Evolutionary conservation across 768 basidiomycete species (phyloP).

Genomic region (Pulveroboletus frians): DNA sequence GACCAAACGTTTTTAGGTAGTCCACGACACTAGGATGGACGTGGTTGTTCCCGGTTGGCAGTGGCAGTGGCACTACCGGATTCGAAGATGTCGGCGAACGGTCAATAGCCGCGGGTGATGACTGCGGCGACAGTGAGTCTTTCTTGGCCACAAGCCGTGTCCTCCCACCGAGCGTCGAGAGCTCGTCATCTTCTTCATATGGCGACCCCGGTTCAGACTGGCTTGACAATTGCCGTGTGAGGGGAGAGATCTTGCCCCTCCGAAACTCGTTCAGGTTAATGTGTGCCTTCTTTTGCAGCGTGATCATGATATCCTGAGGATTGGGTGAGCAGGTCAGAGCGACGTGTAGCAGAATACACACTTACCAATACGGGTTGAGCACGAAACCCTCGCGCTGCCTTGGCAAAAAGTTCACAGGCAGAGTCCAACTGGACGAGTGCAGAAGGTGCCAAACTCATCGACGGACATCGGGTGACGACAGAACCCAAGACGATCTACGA

Average conservation of each 20-base stretch:
- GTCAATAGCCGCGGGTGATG: conserved; percentile 40
- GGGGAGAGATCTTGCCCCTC: conserved; percentile 47
- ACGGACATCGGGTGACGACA: conserved; percentile 73
- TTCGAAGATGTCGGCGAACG: conserved; percentile 68
- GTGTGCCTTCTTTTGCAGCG: conserved; percentile 62
- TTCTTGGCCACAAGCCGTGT: conserved; percentile 61
- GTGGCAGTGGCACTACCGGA: conserved; percentile 66
- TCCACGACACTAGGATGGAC: conserved; percentile 62
- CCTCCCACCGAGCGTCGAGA: conserved; percentile 59
- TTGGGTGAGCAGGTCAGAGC: conserved; percentile 8
- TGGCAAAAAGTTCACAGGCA: conserved; percentile 69
- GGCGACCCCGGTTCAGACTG: conserved; percentile 39
- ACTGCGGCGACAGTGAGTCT: conserved; percentile 49
- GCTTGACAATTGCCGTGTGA: conserved; percentile 32
- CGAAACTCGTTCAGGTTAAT: conserved; percentile 59
- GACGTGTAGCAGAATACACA: not conserved
- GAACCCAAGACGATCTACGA: conserved; percentile 61
- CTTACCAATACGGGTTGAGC: conserved; percentile 62
- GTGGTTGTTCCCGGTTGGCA: conserved; percentile 46
- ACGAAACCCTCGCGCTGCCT: conserved; percentile 59
- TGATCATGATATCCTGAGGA: conserved; percentile 56
- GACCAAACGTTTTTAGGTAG: conserved; percentile 60
- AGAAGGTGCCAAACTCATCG: conserved; percentile 72
- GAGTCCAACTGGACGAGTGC: conserved; percentile 70
- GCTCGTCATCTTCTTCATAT: conserved; percentile 55